A percentile compares a stretch with the other conserved stretches of the same genome.
Evolutionary conservation across 176 grass and related monocot species (phyloP).

Genomic region (Musa troglodytarum): DNA sequence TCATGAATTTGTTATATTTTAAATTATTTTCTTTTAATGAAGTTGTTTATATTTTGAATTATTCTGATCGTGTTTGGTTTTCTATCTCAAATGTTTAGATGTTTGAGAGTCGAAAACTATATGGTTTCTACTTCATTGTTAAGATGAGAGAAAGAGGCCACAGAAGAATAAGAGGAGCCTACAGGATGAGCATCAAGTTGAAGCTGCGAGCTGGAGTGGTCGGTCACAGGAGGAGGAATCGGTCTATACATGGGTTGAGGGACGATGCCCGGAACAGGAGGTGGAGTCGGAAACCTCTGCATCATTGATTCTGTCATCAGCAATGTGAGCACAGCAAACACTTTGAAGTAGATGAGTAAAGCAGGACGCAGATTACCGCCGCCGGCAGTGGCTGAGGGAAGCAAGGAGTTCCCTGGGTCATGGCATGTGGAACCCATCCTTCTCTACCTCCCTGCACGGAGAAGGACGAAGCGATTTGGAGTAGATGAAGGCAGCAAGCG

Average conservation of each 20-base stretch:
- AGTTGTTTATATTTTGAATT: background rate
- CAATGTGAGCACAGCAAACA: background rate
- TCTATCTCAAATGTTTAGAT: background rate
- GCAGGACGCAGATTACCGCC: slow-evolving; percentile 17
- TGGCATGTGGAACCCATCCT: slow-evolving; percentile 35
- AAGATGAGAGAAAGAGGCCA: background rate
- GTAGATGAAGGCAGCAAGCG: background rate
- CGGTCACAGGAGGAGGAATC: slow-evolving; percentile 17
- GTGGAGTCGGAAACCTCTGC: slow-evolving; percentile 51
- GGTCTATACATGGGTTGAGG: slow-evolving; percentile 65
- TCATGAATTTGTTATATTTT: background rate
- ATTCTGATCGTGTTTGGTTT: background rate
- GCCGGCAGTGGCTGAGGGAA: slow-evolving; percentile 50
- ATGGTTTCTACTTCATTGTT: background rate
- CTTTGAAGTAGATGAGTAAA: too few species aligned
- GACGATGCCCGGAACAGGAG: slow-evolving; percentile 34
- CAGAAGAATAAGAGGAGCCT: slow-evolving; percentile 1
- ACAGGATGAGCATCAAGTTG: slow-evolving; percentile 72
- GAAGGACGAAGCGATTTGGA: too few species aligned
- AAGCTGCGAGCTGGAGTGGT: slow-evolving; percentile 42
- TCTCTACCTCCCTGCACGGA: background rate
- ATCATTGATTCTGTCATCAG: background rate
- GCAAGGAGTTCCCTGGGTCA: slow-evolving; percentile 46
- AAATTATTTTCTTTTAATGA: background rate
- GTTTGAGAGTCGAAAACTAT: background rate